Conservation (phyloP, 257 asterid species). For the Nicotiana knightiana region DNA sequence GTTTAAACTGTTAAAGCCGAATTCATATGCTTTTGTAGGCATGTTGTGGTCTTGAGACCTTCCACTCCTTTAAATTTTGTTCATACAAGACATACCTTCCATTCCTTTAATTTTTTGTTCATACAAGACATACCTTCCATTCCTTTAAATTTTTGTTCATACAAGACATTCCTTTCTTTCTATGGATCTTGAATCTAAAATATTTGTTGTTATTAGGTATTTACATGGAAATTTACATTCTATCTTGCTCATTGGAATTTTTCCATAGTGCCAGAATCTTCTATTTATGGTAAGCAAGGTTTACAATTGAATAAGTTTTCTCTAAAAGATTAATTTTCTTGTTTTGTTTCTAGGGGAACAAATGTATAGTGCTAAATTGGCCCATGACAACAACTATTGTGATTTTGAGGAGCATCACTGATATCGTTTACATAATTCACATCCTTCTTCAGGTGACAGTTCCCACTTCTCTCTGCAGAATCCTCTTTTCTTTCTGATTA, state of each 20-base stretch:
- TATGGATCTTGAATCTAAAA: not conserved
- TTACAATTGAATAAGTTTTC: not conserved
- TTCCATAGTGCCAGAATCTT: not conserved
- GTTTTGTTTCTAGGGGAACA: constrained; percentile 39
- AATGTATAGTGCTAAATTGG: constrained; percentile 59
- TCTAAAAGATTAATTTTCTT: constrained; percentile 7
- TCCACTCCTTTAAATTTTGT: not conserved
- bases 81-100: not conserved
- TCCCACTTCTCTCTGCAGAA: not conserved
- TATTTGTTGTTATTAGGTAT: not conserved
- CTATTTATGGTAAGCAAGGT: not conserved
- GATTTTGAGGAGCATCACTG: constrained; percentile 66
- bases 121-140: not conserved
- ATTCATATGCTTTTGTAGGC: constrained; percentile 3
- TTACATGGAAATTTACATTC: not conserved
- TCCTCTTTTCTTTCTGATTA: not conserved
- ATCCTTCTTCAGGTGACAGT: constrained; percentile 78
- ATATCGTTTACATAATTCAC: constrained; percentile 64
- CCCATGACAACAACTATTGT: constrained; percentile 50
- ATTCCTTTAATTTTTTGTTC: not conserved
- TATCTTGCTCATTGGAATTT: not conserved
- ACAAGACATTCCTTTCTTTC: not conserved
- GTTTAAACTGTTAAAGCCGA: not conserved
- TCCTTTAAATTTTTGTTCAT: not conserved
- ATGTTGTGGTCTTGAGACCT: not conserved